Evolutionary conservation across 306 rosid species (phyloP), one percentile per base, ranked within the genome.

Genomic region (Boehmeria nivea): DNA sequence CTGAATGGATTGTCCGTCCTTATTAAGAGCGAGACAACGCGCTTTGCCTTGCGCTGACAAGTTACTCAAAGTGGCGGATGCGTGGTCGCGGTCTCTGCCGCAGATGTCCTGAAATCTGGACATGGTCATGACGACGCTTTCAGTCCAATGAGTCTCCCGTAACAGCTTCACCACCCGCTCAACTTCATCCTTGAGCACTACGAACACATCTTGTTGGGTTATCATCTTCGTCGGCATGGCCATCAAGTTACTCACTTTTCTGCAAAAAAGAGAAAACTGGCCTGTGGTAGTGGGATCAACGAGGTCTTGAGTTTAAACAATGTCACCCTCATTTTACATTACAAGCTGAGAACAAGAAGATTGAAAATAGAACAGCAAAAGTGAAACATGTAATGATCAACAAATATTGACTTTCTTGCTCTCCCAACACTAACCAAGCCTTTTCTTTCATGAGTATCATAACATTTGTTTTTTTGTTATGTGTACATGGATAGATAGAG

Each of bases 141-240:
- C 61, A 52, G 72, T 86, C 95, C 97, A 89, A 60, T 86, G 83
- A 61, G 70, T 65, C 65, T 82, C 86, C 50, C 91, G 72, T 42
- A 84, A 74, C 55, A 55, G 65, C 20, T 80, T 63, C 51, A 87
- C 69, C 59, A 82, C 66, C 64, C 78, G 74, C 57, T 63, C 76
- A 42, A 85, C 87, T 78, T 79, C 87, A 61, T 80, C 89, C 94
- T 90, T 75, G 66, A 90, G 69, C 43, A 90, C 60, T 22, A 84
- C 27, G 24, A 80, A 34, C 22, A 48, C 61, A 43, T 53, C 24
- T 61, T 82, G 81, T n/a, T n/a, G n/a, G n/a, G n/a, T n/a, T n/a
- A n/a, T n/a, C n/a, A n/a, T n/a, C n/a, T n/a, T 55, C 18, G 70
- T 42, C 40, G 78, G 46, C 23, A 72, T 54, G 12, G 63, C 22